Evolutionary conservation across 805 yeast genomes (phyloP).

Genomic region (Ogataea paradorogensis): DNA sequence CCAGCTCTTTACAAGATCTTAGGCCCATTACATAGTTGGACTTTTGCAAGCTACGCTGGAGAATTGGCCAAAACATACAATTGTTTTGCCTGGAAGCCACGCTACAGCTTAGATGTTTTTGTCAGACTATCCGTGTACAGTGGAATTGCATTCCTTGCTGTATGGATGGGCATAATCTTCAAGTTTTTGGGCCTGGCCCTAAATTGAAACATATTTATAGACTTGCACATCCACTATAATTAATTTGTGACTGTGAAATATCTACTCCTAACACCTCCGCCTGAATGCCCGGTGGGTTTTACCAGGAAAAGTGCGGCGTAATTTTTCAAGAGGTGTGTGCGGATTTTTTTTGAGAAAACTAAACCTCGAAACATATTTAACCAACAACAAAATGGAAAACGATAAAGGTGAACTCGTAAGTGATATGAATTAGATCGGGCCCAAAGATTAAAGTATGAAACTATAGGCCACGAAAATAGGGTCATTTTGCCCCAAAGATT

Average conservation of each 20-base stretch:
- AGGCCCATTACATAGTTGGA: slow-evolving; percentile 50
- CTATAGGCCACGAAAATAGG: too few relatives aligned
- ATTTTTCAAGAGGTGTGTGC: slow-evolving; percentile 9
- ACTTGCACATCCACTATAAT: background rate
- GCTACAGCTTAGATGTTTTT: slow-evolving; percentile 72
- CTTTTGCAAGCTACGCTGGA: slow-evolving; percentile 6
- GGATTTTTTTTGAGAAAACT: slow-evolving; percentile 11
- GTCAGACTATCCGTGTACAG: slow-evolving; percentile 78
- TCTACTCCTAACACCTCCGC: slow-evolving; percentile 16
- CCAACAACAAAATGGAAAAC: slow-evolving; percentile 89
- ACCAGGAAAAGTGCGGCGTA: slow-evolving; percentile 4
- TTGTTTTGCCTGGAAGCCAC: slow-evolving; percentile 52
- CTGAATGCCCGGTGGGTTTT: background rate
- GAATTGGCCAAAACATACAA: slow-evolving; percentile 12
- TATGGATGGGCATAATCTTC: slow-evolving; percentile 25
- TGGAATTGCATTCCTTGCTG: slow-evolving; percentile 65
- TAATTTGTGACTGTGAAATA: slow-evolving; percentile 19
- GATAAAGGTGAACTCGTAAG: slow-evolving; percentile 99
- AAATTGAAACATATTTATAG: background rate
- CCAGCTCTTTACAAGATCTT: slow-evolving; percentile 56
- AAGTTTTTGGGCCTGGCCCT: slow-evolving; percentile 19
- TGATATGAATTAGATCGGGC: slow-evolving; percentile 23
- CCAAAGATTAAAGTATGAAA: too few relatives aligned
- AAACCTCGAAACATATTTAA: slow-evolving; percentile 12
- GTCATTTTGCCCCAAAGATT: too few relatives aligned